These are phyloP conservation scores for Thraustochytrium sp. DNA, from an alignment of 352 stramenopile species.

Conservation along the genomic window DNA sequence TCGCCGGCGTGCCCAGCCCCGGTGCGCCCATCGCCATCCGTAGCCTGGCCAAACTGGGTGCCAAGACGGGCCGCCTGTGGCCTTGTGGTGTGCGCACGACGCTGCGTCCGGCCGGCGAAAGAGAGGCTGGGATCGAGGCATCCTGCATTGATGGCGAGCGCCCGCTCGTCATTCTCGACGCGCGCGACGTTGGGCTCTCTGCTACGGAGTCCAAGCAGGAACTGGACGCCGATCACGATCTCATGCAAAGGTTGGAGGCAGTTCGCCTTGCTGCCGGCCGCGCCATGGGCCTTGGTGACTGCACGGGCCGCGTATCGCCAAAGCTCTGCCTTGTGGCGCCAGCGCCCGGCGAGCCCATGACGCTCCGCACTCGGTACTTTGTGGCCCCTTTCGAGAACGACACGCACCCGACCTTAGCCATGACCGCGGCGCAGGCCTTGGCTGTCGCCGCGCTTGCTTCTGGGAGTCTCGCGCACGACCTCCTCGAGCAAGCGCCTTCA, in stretches of 20 bases:
- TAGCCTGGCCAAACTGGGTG: neutral
- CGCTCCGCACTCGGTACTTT: neutral
- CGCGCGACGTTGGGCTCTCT: neutral
- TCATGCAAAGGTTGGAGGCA: neutral
- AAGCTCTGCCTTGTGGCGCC: conserved; percentile 22
- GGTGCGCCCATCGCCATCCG: neutral
- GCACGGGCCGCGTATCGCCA: conserved; percentile 3
- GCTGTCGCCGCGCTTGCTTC: neutral
- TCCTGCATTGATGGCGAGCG: conserved; percentile 20
- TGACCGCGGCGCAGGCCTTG: conserved; percentile 30
- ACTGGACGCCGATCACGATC: neutral
- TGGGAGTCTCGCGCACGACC: neutral
- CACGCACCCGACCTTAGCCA: conserved; percentile 5
- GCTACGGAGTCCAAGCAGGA: neutral
- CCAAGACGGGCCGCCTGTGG: neutral
- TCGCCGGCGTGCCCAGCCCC: neutral
- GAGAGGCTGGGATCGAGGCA: neutral
- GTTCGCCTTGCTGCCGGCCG: neutral
- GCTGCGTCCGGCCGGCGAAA: neutral
- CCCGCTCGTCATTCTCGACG: neutral
- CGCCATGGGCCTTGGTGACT: conserved; percentile 31
- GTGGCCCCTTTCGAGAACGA: conserved; percentile 20
- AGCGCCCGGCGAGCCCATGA: neutral
- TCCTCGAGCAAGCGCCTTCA: neutral
- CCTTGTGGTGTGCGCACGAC: neutral